phyloP scores from a whole-genome alignment of 2,329 filamentous ascomycete genomes.

The Coniosporium tulheliwenetii region DNA sequence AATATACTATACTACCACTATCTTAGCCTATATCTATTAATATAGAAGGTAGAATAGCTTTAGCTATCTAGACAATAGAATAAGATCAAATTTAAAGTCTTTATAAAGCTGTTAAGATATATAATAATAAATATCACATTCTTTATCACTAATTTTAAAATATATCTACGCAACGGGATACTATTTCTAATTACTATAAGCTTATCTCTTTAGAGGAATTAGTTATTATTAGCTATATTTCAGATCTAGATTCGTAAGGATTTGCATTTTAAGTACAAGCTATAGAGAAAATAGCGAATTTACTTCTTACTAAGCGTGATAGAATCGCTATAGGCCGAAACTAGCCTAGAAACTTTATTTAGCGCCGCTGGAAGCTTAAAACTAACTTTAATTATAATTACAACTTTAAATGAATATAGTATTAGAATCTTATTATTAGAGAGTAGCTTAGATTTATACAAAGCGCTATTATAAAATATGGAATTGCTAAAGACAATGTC shows the following conservation, averaged over 20 bases:
- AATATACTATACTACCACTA: neutral
- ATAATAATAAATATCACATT: neutral
- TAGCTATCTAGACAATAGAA: neutral
- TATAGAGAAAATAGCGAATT: neutral
- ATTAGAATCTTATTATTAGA: neutral
- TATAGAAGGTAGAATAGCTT: neutral
- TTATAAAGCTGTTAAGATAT: neutral
- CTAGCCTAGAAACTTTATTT: neutral
- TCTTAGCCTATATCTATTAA: neutral
- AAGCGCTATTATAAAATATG: neutral
- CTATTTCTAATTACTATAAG: constrained; percentile 1
- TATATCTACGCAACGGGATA: constrained; percentile 1
- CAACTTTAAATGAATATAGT: neutral
- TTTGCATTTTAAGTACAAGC: constrained; percentile 9
- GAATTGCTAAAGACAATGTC: constrained; percentile 4
- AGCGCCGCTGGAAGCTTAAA: neutral
- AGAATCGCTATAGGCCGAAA: neutral
- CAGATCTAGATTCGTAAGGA: constrained; percentile 10
- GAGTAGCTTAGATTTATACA: neutral
- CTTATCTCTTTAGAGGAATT: constrained; percentile 3
- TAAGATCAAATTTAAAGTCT: neutral
- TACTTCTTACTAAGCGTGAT: neutral
- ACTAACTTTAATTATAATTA: neutral
- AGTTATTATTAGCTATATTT: constrained; percentile 5
- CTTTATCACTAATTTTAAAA: neutral